Evolutionary conservation across 306 rosid species (phyloP), one percentile per base, ranked within the genome.

Genomic region (Cucurbita pepo): DNA sequence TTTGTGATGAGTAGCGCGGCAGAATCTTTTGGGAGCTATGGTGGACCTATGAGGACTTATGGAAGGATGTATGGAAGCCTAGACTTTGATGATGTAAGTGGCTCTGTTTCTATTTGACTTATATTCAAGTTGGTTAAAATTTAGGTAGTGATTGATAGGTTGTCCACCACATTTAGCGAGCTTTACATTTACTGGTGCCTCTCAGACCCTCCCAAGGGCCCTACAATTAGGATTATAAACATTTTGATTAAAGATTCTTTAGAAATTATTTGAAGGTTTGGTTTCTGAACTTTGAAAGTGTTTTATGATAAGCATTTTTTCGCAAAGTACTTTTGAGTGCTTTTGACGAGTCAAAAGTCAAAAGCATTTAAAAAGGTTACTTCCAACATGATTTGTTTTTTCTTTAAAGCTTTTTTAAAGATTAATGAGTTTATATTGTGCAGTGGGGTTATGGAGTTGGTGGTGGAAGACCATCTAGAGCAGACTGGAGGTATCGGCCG

Each of bases 401-500:
- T 25, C 25, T 25, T 25, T 25, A 3, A 1, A 5, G 48, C 50
- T 44, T 44, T 44, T 10, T n/a, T 25, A 25, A 61, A 62, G 69
- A 62, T 37, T 4, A 9, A 41, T 58, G 10, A 15, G 55, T 60
- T 74, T 65, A 73, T 69, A 11, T 81, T 79, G 74, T 74, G 86
- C 90, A 95, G 97, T 88, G 96, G 97, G 92, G 96, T 59, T 95
- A 95, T 75, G 97, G 99, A 83, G 69, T 91, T 12, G 72, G 89
- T 56, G 61, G 88, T 59, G 88, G 81, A 77, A 86, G 97, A 77
- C 96, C 96, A 19, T 83, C 99, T 48, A 95, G 96, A 84, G 78
- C 89, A 66, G 97, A 95, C 80, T 89, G 96, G 96, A 87, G 99
- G 89, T 91, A 95, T 77, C 83, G 97, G 82, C 99, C 99, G 61